Percentiles rank a stretch among this genome's conserved stretches.
phyloP scores from a whole-genome alignment of 139 green algal species.

The Coccomyxa sp. region DNA sequence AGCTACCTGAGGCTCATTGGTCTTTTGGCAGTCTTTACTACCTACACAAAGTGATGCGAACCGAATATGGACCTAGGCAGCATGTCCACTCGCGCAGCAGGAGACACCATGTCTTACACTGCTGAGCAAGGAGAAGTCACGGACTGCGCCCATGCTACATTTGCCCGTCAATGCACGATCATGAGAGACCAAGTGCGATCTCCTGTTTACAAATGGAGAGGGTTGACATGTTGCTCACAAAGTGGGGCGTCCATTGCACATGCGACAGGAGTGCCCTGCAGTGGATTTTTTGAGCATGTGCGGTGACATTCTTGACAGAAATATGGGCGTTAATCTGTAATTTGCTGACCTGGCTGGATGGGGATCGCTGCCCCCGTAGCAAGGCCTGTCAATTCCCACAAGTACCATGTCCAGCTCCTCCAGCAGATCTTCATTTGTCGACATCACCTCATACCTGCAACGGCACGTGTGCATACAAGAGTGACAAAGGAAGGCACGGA shows the following conservation, averaged over 20 bases:
- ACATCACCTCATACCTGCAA: background rate
- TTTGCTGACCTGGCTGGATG: background rate
- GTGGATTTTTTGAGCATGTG: background rate
- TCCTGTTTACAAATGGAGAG: no score
- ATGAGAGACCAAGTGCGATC: no score
- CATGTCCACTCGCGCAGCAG: background rate
- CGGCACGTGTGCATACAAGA: background rate
- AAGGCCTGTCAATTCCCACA: slow-evolving; percentile 9
- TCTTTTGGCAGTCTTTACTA: background rate
- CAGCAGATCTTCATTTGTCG: background rate
- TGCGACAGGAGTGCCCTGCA: no score
- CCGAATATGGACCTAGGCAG: background rate
- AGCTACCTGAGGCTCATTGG: background rate
- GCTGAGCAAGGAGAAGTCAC: no score
- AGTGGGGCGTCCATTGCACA: no score
- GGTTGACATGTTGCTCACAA: no score
- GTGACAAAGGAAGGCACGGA: background rate
- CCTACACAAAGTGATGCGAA: background rate
- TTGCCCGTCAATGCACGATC: background rate
- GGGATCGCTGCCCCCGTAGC: slow-evolving; percentile 10
- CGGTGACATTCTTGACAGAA: background rate
- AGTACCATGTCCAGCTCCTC: background rate
- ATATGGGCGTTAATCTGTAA: no score
- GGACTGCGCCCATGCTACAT: background rate
- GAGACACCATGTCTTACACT: background rate